Evolutionary conservation across 371 early-diverging fungal genomes (phyloP).

Genomic region (Encephalitozoon romaleae): DNA sequence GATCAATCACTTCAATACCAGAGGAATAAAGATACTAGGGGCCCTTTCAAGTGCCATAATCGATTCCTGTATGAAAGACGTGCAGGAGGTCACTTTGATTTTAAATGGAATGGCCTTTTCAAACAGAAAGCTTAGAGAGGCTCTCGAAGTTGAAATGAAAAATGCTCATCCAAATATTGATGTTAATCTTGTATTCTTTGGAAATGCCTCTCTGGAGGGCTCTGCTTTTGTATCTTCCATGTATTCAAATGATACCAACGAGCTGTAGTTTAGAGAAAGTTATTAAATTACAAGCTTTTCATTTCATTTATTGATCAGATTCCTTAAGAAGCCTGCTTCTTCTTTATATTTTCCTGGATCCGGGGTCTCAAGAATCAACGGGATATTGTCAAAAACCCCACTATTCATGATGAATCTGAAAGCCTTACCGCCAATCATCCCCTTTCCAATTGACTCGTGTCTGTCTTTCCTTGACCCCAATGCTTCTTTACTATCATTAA

Average conservation of each 20-base stretch:
- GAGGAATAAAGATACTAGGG: not conserved
- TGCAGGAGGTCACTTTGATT: not conserved
- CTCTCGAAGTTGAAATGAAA: not conserved
- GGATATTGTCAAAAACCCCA: conserved; percentile 62
- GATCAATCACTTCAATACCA: not conserved
- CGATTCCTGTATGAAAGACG: not conserved
- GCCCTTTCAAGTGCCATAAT: not conserved
- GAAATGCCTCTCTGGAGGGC: not conserved
- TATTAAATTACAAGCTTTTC: not conserved
- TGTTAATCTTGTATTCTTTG: not conserved
- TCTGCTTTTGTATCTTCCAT: not conserved
- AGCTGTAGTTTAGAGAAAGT: not conserved
- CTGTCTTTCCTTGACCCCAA: conserved; percentile 63
- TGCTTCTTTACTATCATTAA: conserved; percentile 65
- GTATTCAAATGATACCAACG: not conserved
- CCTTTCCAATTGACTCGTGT: conserved; percentile 66
- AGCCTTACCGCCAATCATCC: conserved; percentile 64
- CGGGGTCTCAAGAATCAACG: conserved; percentile 66
- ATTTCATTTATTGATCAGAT: not conserved
- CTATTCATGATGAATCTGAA: conserved; percentile 65
- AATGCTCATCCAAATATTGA: not conserved
- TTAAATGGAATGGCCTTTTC: not conserved
- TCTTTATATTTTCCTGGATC: conserved; percentile 53
- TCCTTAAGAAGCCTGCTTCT: conserved; percentile 53
- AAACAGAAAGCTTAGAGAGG: not conserved